Evolutionary conservation across 1,139 yeast genomes (phyloP).

Genomic region (Komagataea norvegica): DNA sequence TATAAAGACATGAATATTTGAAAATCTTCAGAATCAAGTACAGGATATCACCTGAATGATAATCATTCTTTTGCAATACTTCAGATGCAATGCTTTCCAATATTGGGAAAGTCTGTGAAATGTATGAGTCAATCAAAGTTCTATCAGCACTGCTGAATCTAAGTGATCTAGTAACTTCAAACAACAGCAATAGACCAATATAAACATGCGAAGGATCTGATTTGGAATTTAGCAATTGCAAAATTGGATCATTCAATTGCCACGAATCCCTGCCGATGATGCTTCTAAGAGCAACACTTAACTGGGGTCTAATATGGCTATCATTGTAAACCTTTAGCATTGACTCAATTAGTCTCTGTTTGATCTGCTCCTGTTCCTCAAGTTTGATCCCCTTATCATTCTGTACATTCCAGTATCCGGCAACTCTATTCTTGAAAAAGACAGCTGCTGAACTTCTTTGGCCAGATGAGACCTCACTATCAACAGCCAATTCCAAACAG

Average conservation of each 20-base stretch:
- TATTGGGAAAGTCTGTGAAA: conserved; percentile 48
- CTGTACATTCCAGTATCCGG: conserved; percentile 46
- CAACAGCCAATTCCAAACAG: conserved; percentile 49
- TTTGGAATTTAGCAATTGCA: conserved; percentile 40
- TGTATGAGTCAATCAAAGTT: conserved; percentile 42
- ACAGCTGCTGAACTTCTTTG: conserved; percentile 61
- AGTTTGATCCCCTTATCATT: conserved; percentile 42
- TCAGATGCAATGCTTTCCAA: conserved; percentile 47
- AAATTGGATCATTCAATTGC: conserved; percentile 30
- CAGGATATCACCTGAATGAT: conserved; percentile 48
- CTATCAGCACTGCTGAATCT: conserved; percentile 51
- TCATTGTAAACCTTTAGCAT: conserved; percentile 36
- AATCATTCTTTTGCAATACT: conserved; percentile 35
- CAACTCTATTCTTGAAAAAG: conserved; percentile 61
- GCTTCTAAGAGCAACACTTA: conserved; percentile 63
- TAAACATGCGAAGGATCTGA: conserved; percentile 48
- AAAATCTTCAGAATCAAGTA: conserved; percentile 61
- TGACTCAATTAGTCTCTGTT: conserved; percentile 47
- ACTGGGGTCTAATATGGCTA: conserved; percentile 47
- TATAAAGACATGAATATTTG: conserved; percentile 55
- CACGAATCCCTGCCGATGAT: conserved; percentile 54
- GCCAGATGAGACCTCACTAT: conserved; percentile 41
- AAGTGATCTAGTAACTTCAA: conserved; percentile 53
- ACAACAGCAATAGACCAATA: conserved; percentile 53
- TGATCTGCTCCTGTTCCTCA: conserved; percentile 49